A percentile compares a stretch with the other conserved stretches of the same genome.
Evolutionary conservation across 1,284 basidiomycete species (phyloP).

Genomic region (Apiotrichum gracile): DNA sequence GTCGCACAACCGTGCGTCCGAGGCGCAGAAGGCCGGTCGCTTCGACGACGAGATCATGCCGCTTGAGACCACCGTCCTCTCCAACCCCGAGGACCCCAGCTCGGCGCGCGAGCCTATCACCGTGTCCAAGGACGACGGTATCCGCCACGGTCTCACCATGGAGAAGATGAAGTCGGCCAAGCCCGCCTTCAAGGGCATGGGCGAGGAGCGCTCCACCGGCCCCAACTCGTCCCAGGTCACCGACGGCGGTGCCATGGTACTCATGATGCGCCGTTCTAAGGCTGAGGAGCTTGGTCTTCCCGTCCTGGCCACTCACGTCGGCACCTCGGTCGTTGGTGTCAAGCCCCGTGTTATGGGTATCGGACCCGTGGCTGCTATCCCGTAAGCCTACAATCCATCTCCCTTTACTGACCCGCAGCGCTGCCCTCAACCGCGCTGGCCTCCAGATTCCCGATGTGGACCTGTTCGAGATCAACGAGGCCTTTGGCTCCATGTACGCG

Average conservation of each 20-base stretch:
- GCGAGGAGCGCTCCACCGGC: conserved; percentile 59
- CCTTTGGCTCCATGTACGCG: conserved; percentile 78
- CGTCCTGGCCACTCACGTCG: conserved; percentile 72
- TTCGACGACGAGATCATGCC: conserved; percentile 77
- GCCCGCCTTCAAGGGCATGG: conserved; percentile 84
- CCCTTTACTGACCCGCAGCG: neutral
- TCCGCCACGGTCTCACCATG: conserved; percentile 68
- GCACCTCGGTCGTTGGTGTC: conserved; percentile 65
- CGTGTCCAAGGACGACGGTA: conserved; percentile 72
- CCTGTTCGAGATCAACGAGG: conserved; percentile 81
- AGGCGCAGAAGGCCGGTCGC: conserved; percentile 57
- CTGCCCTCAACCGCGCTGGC: conserved; percentile 59
- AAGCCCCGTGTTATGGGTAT: conserved; percentile 79
- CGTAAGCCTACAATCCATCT: conserved; percentile 26
- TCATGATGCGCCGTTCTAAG: conserved; percentile 79
- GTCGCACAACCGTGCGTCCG: conserved; percentile 69
- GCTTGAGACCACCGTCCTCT: conserved; percentile 53
- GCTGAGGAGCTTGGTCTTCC: conserved; percentile 70
- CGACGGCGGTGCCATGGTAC: conserved; percentile 77
- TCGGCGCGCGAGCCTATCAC: conserved; percentile 50
- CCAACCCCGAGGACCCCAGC: conserved; percentile 23
- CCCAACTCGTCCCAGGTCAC: conserved; percentile 84
- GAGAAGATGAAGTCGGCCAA: conserved; percentile 63
- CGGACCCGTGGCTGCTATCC: conserved; percentile 67
- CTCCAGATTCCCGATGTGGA: conserved; percentile 67